phyloP scores from a whole-genome alignment of 305 asterid species.

The Fraxinus paxiana region DNA sequence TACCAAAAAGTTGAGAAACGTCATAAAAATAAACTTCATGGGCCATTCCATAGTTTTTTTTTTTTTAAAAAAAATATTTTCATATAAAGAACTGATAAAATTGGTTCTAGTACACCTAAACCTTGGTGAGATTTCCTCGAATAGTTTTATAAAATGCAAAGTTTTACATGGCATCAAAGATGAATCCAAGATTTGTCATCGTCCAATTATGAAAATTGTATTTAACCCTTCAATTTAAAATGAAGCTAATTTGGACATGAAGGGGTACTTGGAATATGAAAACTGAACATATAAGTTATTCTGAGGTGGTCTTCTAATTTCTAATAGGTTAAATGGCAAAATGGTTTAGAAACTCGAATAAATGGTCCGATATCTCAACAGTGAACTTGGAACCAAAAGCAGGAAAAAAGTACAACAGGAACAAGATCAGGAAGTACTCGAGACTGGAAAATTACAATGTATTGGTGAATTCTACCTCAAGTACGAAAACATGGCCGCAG shows the following conservation, averaged over 20 bases:
- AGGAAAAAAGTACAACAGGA: neutral
- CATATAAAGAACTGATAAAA: neutral
- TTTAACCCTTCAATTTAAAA: neutral
- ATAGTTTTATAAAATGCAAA: neutral
- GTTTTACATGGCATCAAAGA: neutral
- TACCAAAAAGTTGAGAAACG: neutral
- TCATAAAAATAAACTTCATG: neutral
- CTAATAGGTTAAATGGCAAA: neutral
- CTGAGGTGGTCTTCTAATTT: neutral
- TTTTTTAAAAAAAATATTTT: no score
- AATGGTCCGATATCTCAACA: neutral
- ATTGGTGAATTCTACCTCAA: slow-evolving; percentile 12
- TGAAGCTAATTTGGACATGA: neutral
- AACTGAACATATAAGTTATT: neutral
- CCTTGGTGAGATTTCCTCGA: neutral
- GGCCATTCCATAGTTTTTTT: neutral
- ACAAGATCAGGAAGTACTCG: neutral
- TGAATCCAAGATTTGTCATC: neutral
- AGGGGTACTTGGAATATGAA: neutral
- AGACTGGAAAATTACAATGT: slow-evolving; percentile 19
- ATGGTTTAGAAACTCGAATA: neutral
- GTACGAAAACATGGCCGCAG: slow-evolving; percentile 21
- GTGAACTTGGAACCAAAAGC: neutral
- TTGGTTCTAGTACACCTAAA: neutral
- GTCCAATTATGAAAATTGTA: neutral